phyloP scores from a whole-genome alignment of 2,329 filamentous ascomycete species.

The Epichloe baconii region DNA sequence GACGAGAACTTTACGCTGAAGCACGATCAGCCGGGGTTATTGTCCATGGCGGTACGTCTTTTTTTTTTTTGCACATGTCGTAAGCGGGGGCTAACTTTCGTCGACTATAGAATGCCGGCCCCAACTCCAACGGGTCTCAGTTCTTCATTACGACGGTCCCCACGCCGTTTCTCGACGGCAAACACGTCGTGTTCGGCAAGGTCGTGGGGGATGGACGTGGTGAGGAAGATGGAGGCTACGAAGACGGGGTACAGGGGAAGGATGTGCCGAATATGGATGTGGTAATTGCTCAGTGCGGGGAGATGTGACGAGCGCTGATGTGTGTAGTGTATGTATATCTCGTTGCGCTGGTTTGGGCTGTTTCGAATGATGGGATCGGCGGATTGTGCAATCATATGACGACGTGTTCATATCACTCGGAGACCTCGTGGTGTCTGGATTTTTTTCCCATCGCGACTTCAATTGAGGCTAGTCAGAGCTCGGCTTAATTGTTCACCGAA shows the following conservation, averaged over 20 bases:
- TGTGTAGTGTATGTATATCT: not conserved
- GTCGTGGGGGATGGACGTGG: conserved; percentile 83
- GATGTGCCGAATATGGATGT: conserved; percentile 82
- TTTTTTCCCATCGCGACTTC: too few species aligned
- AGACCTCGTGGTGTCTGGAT: too few species aligned
- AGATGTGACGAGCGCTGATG: conserved; percentile 61
- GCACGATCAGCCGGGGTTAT: conserved; percentile 66
- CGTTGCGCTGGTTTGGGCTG: not conserved
- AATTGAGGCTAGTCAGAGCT: too few species aligned
- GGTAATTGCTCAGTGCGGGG: conserved; percentile 73
- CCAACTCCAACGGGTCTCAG: conserved; percentile 86
- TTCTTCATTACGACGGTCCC: conserved; percentile 93
- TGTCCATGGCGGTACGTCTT: conserved; percentile 82
- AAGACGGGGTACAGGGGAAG: conserved; percentile 59
- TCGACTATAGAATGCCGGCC: conserved; percentile 60
- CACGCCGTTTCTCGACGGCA: conserved; percentile 78
- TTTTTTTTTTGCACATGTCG: not conserved
- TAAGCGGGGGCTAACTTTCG: not conserved
- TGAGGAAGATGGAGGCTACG: conserved; percentile 84
- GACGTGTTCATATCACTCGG: too few species aligned
- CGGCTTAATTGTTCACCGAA: too few species aligned
- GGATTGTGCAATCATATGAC: too few species aligned
- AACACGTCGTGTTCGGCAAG: conserved; percentile 91
- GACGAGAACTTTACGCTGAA: conserved; percentile 81
- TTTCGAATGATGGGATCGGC: too few species aligned